Percentiles rank a stretch among this genome's conserved stretches.
These are phyloP conservation scores for Coemansia sp. DNA, from an alignment of 371 early-diverging fungal genomes.

Conservation along the genomic window DNA sequence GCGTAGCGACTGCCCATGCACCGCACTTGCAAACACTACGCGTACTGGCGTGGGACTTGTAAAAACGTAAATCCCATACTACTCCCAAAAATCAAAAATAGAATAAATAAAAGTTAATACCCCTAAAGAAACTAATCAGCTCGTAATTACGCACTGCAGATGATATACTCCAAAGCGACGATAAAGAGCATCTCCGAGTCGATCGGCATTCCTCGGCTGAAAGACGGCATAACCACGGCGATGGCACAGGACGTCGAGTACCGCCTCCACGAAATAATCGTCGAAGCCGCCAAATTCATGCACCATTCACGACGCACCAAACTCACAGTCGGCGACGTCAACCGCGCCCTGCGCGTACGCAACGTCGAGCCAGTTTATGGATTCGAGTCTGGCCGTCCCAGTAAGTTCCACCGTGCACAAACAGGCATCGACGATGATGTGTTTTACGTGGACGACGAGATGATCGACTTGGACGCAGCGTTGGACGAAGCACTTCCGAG, in stretches of 20 bases:
- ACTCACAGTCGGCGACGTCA: constrained; percentile 90
- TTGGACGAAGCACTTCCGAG: constrained; percentile 91
- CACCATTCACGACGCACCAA: constrained; percentile 88
- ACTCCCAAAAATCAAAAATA: no score
- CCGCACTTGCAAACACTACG: not conserved
- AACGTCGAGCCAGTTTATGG: constrained; percentile 99
- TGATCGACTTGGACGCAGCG: constrained; percentile 91
- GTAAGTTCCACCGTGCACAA: constrained; percentile 71
- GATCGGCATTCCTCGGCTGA: constrained; percentile 85
- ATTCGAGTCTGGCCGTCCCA: constrained; percentile 74
- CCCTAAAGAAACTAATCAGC: no score
- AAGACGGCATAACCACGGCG: constrained; percentile 65
- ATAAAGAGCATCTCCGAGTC: constrained; percentile 84
- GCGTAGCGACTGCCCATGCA: not conserved
- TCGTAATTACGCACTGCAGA: not conserved
- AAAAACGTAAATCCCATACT: not conserved
- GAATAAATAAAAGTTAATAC: no score
- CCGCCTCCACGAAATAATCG: constrained; percentile 93
- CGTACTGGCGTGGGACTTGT: not conserved
- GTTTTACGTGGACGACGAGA: constrained; percentile 96
- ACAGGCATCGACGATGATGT: constrained; percentile 67
- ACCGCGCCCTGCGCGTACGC: constrained; percentile 90
- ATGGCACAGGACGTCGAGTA: constrained; percentile 90
- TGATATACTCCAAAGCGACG: constrained; percentile 46
- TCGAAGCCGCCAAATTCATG: constrained; percentile 99